Percentiles rank a stretch among this genome's conserved stretches.
These are phyloP conservation scores for Sindora glabra DNA, from an alignment of 306 rosid genomes.

Conservation along the genomic window DNA sequence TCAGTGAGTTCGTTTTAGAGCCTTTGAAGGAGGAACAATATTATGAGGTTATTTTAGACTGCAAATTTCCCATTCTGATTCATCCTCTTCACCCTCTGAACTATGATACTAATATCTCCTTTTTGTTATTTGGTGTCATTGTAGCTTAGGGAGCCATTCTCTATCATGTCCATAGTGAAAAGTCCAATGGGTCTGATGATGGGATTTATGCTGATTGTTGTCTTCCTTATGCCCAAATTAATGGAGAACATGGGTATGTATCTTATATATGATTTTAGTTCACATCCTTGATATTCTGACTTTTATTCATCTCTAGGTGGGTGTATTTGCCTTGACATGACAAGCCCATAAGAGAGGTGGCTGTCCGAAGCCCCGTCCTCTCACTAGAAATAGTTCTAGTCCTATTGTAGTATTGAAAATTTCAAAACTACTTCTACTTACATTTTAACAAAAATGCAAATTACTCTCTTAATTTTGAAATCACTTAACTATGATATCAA, in stretches of 20 bases:
- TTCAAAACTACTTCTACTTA: too few species aligned
- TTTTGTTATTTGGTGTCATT: conserved; percentile 20
- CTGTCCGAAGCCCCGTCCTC: too few species aligned
- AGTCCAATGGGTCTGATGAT: conserved; percentile 99
- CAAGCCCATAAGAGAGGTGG: too few species aligned
- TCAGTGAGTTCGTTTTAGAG: conserved; percentile 75
- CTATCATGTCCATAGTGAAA: conserved; percentile 74
- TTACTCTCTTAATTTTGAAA: too few species aligned
- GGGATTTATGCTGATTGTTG: conserved; percentile 92
- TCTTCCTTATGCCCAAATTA: conserved; percentile 92
- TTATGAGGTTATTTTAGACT: conserved; percentile 62
- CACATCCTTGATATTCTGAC: background rate
- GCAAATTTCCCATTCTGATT: background rate
- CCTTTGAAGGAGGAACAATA: conserved; percentile 78
- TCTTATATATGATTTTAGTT: conserved; percentile 8
- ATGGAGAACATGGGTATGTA: conserved; percentile 90
- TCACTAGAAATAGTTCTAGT: too few species aligned
- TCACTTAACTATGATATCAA: too few species aligned
- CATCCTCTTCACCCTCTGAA: background rate
- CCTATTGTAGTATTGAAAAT: too few species aligned
- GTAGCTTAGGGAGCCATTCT: conserved; percentile 91
- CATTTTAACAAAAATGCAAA: too few species aligned
- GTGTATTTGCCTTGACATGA: conserved; percentile 4
- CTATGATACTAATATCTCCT: conserved; percentile 6
- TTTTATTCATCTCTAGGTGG: conserved; percentile 9